Evolutionary conservation across 768 basidiomycete genomes (phyloP), one percentile per base, ranked within the genome.

Genomic region (Termitomyces sp.): DNA sequence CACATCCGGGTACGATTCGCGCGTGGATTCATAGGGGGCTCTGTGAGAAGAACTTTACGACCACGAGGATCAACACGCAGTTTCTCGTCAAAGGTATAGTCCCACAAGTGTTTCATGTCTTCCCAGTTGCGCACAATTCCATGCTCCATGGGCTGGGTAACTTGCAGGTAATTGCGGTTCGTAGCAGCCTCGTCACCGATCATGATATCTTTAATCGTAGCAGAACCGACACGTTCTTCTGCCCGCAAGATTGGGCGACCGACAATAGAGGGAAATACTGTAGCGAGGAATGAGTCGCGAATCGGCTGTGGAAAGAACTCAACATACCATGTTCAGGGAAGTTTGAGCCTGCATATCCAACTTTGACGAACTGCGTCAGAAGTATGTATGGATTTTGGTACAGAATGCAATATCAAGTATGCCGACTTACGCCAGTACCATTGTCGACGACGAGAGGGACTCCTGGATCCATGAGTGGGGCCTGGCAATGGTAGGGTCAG

Each of bases 81-180:
- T 77, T 98, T 98, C 78, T 97, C 94, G 66, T 92, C 79, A 71
- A 99, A 99, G 0, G 97, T 99, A 74, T 98, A 98, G 72, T 99
- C 87, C 97, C 97, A 99, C 18, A 98, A 81, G 67, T 93, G 84
- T 70, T 89, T 89, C 97, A 98, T 99, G 74, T 99, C 97, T 71
- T 95, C 93, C 97, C 97, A 99, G 75, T 98, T 98, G 66, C 90
- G 88, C 50, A 99, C 88, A 75, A 99, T 98, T 44, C 97, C 97
- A 72, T 99, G 97, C 71, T 99, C 97, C 92, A 99, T 94, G 1
- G 97, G 97, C 68, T 98, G 97, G 0, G 95, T 93, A 38, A 99
- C 82, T 75, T 98, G 95, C 43, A 99, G 87, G 77, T 91, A 98
- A 71, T 92, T 95, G 50, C 97, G 89, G 74, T 93, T 89, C 74